Conservation (phyloP, 179 eudicot species). For the Silene coronaria region DNA sequence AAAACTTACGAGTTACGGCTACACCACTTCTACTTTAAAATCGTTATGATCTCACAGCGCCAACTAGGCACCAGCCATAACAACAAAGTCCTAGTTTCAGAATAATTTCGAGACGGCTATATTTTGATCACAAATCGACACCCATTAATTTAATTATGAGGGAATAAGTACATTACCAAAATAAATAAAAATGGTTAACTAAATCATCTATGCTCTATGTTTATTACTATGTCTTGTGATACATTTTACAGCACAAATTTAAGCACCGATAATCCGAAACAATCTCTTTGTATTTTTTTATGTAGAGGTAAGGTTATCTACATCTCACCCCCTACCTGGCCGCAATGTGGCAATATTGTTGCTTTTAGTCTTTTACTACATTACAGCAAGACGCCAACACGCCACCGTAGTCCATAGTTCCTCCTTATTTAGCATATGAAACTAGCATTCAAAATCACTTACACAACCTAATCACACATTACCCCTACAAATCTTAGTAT, state of each 20-base stretch:
- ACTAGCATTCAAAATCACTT: neutral
- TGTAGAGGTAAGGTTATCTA: neutral
- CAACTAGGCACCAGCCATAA: neutral
- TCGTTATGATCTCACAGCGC: neutral
- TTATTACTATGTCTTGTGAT: neutral
- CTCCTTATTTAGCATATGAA: neutral
- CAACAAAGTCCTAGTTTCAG: neutral
- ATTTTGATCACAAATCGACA: neutral
- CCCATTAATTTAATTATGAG: neutral
- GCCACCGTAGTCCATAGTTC: neutral
- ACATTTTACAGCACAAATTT: neutral
- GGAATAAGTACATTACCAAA: neutral
- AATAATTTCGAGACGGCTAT: neutral
- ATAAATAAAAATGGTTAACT: neutral
- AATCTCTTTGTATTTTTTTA: neutral
- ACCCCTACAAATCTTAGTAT: neutral
- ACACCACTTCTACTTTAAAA: neutral
- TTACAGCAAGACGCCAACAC: neutral
- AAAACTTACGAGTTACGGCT: no score
- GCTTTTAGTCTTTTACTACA: neutral
- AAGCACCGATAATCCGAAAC: neutral
- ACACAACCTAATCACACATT: neutral
- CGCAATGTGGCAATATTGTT: neutral
- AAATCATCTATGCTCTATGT: neutral
- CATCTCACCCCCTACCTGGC: neutral